Evolutionary conservation across 805 yeast species (phyloP).

Genomic region (Zygosaccharomyces siamensis): DNA sequence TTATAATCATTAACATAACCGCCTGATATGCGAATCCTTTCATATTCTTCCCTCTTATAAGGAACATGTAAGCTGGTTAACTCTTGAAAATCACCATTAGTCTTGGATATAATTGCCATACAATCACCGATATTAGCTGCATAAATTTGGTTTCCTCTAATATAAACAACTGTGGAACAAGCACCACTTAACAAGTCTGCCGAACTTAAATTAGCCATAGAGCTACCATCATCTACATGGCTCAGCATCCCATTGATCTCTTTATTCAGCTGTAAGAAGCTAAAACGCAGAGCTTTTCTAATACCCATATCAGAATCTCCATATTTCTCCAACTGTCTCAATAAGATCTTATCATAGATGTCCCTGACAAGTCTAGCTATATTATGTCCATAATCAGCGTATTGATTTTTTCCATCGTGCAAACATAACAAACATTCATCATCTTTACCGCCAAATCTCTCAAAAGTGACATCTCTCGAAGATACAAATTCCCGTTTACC

Average conservation of each 20-base stretch:
- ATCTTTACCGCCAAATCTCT: conserved; percentile 78
- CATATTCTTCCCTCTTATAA: conserved; percentile 68
- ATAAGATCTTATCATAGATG: conserved; percentile 63
- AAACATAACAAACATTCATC: conserved; percentile 77
- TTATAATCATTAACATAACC: conserved; percentile 86
- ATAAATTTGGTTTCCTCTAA: conserved; percentile 63
- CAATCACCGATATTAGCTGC: conserved; percentile 91
- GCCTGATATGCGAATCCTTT: conserved; percentile 84
- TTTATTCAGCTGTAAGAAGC: conserved; percentile 74
- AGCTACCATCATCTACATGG: conserved; percentile 49
- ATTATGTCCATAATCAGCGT: conserved; percentile 50
- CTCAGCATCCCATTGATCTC: conserved; percentile 57
- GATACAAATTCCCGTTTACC: conserved; percentile 64
- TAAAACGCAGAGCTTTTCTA: conserved; percentile 72
- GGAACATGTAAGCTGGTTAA: conserved; percentile 83
- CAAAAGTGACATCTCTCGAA: conserved; percentile 79
- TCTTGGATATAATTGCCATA: conserved; percentile 70
- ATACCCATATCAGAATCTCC: conserved; percentile 46
- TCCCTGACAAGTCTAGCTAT: conserved; percentile 70
- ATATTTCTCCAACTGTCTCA: conserved; percentile 38
- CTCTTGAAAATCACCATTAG: conserved; percentile 73
- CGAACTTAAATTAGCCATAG: conserved; percentile 49
- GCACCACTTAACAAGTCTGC: conserved; percentile 79
- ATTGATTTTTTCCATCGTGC: conserved; percentile 73
- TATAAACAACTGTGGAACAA: conserved; percentile 74